phyloP scores from a whole-genome alignment of 2,329 filamentous ascomycete species.

The Aspergillus sp. region DNA sequence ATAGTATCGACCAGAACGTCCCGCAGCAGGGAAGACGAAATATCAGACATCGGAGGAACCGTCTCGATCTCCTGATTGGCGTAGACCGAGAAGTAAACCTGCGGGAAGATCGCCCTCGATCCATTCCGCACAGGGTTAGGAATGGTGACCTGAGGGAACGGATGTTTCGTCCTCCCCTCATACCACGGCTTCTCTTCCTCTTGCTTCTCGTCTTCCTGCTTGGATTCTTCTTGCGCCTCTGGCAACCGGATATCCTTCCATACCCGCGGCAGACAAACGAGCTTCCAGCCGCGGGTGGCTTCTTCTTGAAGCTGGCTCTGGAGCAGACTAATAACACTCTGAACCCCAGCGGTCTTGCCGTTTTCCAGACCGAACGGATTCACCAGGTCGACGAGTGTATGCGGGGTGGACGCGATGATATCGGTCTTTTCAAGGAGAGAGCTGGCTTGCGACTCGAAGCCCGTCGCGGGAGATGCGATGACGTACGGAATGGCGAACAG shows the following conservation, averaged over 20 bases:
- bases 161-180: conserved; percentile 65
- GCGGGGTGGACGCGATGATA: conserved; percentile 85
- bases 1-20: conserved; percentile 90
- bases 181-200: conserved; percentile 58
- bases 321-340: conserved; percentile 75
- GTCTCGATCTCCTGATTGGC: conserved; percentile 82
- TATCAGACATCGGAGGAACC: conserved; percentile 72
- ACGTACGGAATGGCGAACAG: conserved; percentile 90
- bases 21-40: conserved; percentile 79
- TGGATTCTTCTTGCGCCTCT: conserved; percentile 46
- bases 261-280: conserved; percentile 61
- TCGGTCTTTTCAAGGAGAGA: conserved; percentile 90
- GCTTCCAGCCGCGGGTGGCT: conserved; percentile 69
- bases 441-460: conserved; percentile 70
- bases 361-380: conserved; percentile 72
- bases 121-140: conserved; percentile 75
- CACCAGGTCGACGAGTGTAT: conserved; percentile 79
- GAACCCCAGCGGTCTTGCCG: conserved; percentile 61
- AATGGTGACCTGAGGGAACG: conserved; percentile 72
- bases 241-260: conserved; percentile 45
- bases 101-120: conserved; percentile 76
- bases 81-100: conserved; percentile 93
- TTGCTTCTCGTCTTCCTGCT: conserved; percentile 44
- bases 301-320: conserved; percentile 84
- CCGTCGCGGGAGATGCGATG: conserved; percentile 69